These are phyloP conservation scores for Pleurostoma richardsiae DNA, from an alignment of 2,329 filamentous ascomycete genomes.

Conservation along the genomic window DNA sequence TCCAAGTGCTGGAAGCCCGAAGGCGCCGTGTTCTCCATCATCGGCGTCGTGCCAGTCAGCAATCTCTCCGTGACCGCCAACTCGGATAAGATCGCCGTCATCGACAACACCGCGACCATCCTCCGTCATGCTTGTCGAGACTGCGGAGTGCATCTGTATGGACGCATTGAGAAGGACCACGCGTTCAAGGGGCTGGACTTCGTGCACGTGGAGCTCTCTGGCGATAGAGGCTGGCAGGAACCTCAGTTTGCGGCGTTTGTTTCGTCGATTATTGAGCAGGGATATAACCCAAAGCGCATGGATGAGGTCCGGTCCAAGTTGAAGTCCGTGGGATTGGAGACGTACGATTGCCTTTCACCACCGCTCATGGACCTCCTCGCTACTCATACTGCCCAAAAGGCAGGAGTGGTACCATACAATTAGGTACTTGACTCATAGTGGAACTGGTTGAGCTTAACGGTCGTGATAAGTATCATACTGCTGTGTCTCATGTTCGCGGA, in stretches of 20 bases:
- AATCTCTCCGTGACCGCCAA: slow-evolving; percentile 53
- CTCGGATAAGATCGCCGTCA: slow-evolving; percentile 47
- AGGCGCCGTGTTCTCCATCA: slow-evolving; percentile 58
- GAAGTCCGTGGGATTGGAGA: slow-evolving; percentile 48
- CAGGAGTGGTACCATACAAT: slow-evolving; percentile 12
- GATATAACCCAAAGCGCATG: slow-evolving; percentile 51
- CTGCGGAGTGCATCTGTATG: slow-evolving; percentile 60
- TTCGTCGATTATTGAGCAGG: slow-evolving; percentile 64
- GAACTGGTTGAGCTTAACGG: too few relatives aligned
- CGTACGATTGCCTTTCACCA: slow-evolving; percentile 59
- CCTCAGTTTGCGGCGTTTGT: slow-evolving; percentile 67
- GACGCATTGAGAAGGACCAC: slow-evolving; percentile 60
- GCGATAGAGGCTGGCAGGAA: slow-evolving; percentile 63
- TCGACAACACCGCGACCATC: slow-evolving; percentile 54
- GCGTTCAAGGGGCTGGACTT: slow-evolving; percentile 67
- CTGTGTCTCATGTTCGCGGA: too few relatives aligned
- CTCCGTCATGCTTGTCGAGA: slow-evolving; percentile 54
- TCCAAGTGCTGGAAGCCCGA: slow-evolving; percentile 68
- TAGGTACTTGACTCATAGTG: too few relatives aligned
- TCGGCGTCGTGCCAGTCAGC: slow-evolving; percentile 54
- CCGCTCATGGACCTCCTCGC: slow-evolving; percentile 58
- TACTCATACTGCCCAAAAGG: slow-evolving; percentile 48
- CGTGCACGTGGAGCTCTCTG: slow-evolving; percentile 58
- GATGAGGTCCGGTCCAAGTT: slow-evolving; percentile 49
- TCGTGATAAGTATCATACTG: too few relatives aligned